Percentiles rank a stretch among this genome's conserved stretches.
These are phyloP conservation scores for Edaphochlamys debaryana DNA, from an alignment of 139 green algal species.

Conservation along the genomic window DNA sequence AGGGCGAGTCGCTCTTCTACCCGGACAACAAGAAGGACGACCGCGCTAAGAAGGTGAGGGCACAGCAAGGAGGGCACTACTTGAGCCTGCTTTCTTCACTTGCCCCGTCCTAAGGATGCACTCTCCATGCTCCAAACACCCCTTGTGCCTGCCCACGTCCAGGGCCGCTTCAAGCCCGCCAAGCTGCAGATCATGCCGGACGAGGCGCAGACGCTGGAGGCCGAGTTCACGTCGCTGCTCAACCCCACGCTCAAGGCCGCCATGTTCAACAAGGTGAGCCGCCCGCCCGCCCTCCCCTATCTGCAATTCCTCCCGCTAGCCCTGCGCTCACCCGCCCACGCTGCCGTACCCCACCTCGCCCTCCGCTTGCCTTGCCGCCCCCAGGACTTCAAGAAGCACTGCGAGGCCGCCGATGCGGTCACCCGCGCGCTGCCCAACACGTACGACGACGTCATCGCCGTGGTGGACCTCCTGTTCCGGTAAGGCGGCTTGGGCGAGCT, in stretches of 20 bases:
- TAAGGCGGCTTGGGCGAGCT: too few species aligned
- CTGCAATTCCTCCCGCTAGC: too few species aligned
- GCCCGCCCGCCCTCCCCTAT: not conserved
- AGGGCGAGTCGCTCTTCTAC: slow-evolving; percentile 55
- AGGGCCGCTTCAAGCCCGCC: slow-evolving; percentile 65
- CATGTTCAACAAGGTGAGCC: slow-evolving; percentile 59
- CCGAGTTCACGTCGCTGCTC: slow-evolving; percentile 66
- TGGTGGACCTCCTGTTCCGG: slow-evolving; percentile 69
- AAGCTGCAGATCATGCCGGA: slow-evolving; percentile 83
- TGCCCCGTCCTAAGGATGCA: too few species aligned
- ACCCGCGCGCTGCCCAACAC: slow-evolving; percentile 14
- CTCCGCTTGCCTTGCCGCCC: not conserved
- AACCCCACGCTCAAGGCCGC: slow-evolving; percentile 41
- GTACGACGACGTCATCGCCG: slow-evolving; percentile 55
- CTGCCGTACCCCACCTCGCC: too few species aligned
- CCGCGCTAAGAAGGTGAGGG: slow-evolving; percentile 57
- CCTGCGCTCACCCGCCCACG: too few species aligned
- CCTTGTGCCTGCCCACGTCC: not conserved
- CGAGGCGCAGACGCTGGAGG: slow-evolving; percentile 73
- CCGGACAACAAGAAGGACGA: slow-evolving; percentile 78
- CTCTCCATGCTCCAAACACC: too few species aligned
- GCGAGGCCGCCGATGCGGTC: slow-evolving; percentile 76
- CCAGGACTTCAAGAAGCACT: slow-evolving; percentile 89
- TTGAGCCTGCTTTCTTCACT: too few species aligned
- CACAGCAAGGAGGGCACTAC: too few species aligned